phyloP scores from a whole-genome alignment of 805 yeast genomes.

The Teunomyces gatunensis region DNA sequence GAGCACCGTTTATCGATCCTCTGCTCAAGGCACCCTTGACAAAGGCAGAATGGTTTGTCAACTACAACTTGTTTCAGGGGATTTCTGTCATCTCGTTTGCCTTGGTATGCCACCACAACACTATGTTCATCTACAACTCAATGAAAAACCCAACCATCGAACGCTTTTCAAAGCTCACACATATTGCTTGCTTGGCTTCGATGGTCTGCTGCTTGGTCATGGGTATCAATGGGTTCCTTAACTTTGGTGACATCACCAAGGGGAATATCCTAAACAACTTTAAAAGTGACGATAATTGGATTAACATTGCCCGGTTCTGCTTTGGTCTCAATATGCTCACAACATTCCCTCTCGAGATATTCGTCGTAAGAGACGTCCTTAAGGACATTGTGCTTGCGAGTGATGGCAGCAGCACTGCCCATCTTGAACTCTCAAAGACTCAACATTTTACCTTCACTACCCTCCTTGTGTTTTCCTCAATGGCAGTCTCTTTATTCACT shows the following conservation, averaged over 20 bases:
- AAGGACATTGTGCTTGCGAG: slow-evolving; percentile 50
- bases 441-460: slow-evolving; percentile 69
- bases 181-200: slow-evolving; percentile 77
- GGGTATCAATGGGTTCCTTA: slow-evolving; percentile 75
- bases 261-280: slow-evolving; percentile 90
- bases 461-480: slow-evolving; percentile 59
- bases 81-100: slow-evolving; percentile 94
- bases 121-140: slow-evolving; percentile 85
- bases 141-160: slow-evolving; percentile 72
- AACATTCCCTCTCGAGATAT: slow-evolving; percentile 85
- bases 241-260: slow-evolving; percentile 73
- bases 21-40: slow-evolving; percentile 50
- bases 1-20: slow-evolving; percentile 63
- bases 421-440: slow-evolving; percentile 40
- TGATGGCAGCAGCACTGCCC: slow-evolving; percentile 28
- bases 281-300: slow-evolving; percentile 66
- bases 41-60: slow-evolving; percentile 48
- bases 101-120: slow-evolving; percentile 92
- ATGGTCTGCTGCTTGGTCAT: slow-evolving; percentile 74
- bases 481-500: slow-evolving; percentile 73
- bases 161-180: slow-evolving; percentile 75
- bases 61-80: slow-evolving; percentile 76
- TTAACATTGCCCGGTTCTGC: slow-evolving; percentile 84
- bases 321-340: slow-evolving; percentile 92
- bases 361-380: slow-evolving; percentile 86